Evolutionary conservation across 495 filamentous ascomycete genomes (phyloP).

Genomic region (Ascobolus immersus): DNA sequence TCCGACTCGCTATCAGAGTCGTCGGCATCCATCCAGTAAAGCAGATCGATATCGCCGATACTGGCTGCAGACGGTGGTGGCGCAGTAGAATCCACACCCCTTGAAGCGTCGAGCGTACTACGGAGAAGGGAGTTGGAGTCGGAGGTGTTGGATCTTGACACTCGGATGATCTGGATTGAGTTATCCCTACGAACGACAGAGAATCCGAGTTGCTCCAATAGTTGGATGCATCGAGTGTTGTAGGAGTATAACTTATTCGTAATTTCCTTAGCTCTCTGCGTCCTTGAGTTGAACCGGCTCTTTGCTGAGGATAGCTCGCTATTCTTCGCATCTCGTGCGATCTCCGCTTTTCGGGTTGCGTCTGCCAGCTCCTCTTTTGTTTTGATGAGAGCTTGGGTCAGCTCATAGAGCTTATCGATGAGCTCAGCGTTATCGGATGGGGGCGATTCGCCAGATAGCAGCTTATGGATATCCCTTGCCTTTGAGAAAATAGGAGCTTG

Average conservation of each 20-base stretch:
- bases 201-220: slow-evolving; percentile 70
- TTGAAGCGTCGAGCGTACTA: slow-evolving; percentile 13
- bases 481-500: slow-evolving; percentile 18
- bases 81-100: slow-evolving; percentile 12
- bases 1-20: slow-evolving; percentile 37
- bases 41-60: slow-evolving; percentile 33
- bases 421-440: slow-evolving; percentile 6
- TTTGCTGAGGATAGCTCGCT: slow-evolving; percentile 29
- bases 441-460: slow-evolving; percentile 5
- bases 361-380: slow-evolving; percentile 26
- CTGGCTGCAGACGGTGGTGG: slow-evolving; percentile 9
- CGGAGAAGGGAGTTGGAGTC: slow-evolving; percentile 34
- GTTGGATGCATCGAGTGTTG: slow-evolving; percentile 44
- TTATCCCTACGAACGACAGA: slow-evolving; percentile 47
- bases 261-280: slow-evolving; percentile 46
- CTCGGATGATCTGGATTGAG: slow-evolving; percentile 49
- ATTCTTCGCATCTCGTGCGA: slow-evolving; percentile 36
- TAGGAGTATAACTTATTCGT: slow-evolving; percentile 56
- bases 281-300: slow-evolving; percentile 34
- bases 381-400: slow-evolving; percentile 10
- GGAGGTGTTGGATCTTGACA: slow-evolving; percentile 35
- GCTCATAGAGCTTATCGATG: slow-evolving; percentile 8
- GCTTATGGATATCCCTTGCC: slow-evolving; percentile 8
- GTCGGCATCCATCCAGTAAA: slow-evolving; percentile 55
- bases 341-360: slow-evolving; percentile 30